phyloP scores from a whole-genome alignment of 2,329 filamentous ascomycete genomes.

The Phyllosticta citriasiana region DNA sequence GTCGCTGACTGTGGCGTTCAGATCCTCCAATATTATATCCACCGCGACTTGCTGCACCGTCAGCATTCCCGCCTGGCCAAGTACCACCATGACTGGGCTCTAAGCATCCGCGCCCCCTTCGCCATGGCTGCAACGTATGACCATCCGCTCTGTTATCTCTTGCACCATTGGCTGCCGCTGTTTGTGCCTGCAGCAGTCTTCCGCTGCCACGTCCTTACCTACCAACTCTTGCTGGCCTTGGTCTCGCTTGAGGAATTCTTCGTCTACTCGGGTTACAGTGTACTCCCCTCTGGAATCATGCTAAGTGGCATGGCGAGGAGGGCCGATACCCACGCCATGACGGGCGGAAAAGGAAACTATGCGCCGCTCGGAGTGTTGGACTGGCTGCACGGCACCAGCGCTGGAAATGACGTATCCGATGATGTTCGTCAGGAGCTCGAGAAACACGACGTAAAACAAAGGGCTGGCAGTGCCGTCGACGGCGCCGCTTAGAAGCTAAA shows the following conservation, averaged over 20 bases:
- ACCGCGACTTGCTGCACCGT: conserved; percentile 58
- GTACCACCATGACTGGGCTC: conserved; percentile 42
- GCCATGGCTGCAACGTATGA: conserved; percentile 57
- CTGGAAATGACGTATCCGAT: conserved; percentile 48
- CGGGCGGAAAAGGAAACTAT: conserved; percentile 48
- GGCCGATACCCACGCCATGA: conserved; percentile 49
- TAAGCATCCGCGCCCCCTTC: conserved; percentile 31
- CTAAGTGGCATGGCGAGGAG: conserved; percentile 47
- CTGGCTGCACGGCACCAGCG: conserved; percentile 26
- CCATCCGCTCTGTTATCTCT: conserved; percentile 54
- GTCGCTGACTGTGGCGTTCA: conserved; percentile 22
- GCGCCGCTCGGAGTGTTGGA: conserved; percentile 50
- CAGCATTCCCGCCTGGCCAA: conserved; percentile 19
- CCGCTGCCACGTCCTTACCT: conserved; percentile 63
- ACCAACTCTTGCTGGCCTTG: conserved; percentile 53
- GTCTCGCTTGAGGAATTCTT: conserved; percentile 58
- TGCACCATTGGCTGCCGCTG: conserved; percentile 54
- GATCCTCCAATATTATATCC: conserved; percentile 61
- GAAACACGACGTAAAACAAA: conserved; percentile 43
- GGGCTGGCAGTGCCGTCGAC: conserved; percentile 20
- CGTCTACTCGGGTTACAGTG: conserved; percentile 57
- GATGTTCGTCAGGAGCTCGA: conserved; percentile 47
- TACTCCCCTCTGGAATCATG: conserved; percentile 45
- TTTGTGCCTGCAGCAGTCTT: conserved; percentile 57
- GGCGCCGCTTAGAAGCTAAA: conserved; percentile 21